A percentile compares a stretch with the other conserved stretches of the same genome.
phyloP scores from a whole-genome alignment of 2,329 filamentous ascomycete species.

The Hypoxylon sp. region DNA sequence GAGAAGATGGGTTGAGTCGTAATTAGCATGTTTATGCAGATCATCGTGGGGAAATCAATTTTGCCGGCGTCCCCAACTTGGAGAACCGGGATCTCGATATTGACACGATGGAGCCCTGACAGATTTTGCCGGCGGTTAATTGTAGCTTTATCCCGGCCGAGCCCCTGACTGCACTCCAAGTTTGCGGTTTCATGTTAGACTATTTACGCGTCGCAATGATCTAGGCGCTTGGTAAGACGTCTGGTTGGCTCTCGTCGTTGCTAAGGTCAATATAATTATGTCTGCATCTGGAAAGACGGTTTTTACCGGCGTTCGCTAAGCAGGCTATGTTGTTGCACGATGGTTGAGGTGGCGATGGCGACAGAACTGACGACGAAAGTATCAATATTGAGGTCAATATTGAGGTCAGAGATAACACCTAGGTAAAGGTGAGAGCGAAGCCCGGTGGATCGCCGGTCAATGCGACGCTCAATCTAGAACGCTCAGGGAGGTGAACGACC shows the following conservation, averaged over 20 bases:
- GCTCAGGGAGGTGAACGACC: slow-evolving; percentile 3
- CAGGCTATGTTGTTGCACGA: slow-evolving; percentile 24
- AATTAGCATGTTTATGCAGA: slow-evolving; percentile 39
- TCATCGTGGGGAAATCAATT: slow-evolving; percentile 42
- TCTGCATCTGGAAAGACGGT: slow-evolving; percentile 21
- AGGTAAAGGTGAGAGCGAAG: slow-evolving; percentile 8
- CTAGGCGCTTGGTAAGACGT: slow-evolving; percentile 18
- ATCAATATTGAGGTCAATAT: slow-evolving; percentile 35
- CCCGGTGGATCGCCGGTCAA: slow-evolving; percentile 1
- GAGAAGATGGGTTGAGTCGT: slow-evolving; percentile 38
- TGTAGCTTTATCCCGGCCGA: slow-evolving; percentile 27
- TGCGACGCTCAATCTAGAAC: slow-evolving; percentile 14
- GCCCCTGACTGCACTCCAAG: slow-evolving; percentile 19
- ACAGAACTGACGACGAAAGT: slow-evolving; percentile 39
- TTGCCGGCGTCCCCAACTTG: slow-evolving; percentile 35
- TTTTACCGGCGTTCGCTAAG: slow-evolving; percentile 39
- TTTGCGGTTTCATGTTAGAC: slow-evolving; percentile 40
- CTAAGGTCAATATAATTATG: slow-evolving; percentile 36
- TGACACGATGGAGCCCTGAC: slow-evolving; percentile 30
- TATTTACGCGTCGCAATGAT: slow-evolving; percentile 32
- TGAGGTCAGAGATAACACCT: slow-evolving; percentile 25
- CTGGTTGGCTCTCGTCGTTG: slow-evolving; percentile 33
- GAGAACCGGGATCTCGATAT: slow-evolving; percentile 44
- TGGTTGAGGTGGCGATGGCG: slow-evolving; percentile 32
- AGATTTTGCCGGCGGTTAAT: slow-evolving; percentile 49